Percentiles rank a stretch among this genome's conserved stretches.
Evolutionary conservation across 805 yeast genomes (phyloP).

Genomic region (Monosporozyma solicola): DNA sequence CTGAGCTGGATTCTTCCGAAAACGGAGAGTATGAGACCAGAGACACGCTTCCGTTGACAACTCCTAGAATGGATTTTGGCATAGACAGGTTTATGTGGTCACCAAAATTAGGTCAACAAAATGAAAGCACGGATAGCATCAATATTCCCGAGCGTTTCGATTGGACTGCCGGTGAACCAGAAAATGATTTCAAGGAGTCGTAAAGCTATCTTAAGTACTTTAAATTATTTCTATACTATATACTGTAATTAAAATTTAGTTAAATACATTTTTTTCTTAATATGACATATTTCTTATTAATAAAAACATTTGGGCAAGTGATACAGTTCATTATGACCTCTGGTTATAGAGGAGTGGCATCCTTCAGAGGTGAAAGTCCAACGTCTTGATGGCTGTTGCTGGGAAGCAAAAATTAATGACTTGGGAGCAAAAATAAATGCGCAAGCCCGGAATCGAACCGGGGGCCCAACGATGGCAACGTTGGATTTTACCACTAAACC

Average conservation of each 20-base stretch:
- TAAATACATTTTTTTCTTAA: not conserved
- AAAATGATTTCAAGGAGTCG: not conserved
- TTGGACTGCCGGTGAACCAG: not conserved
- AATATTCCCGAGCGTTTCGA: not conserved
- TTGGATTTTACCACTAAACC: constrained; percentile 2
- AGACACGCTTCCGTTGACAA: constrained; percentile 3
- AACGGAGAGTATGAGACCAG: not conserved
- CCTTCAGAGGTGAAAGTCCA: no score
- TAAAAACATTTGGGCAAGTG: no score
- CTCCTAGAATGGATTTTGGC: constrained; percentile 23
- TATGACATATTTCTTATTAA: no score
- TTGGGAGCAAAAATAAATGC: not conserved
- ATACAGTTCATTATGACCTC: no score
- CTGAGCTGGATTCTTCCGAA: not conserved
- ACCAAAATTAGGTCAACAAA: constrained; percentile 8
- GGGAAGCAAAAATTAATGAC: not conserved
- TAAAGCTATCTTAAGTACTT: not conserved
- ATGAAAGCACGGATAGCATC: not conserved
- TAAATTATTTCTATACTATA: not conserved
- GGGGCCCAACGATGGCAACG: constrained; percentile 2
- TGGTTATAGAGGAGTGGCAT: no score
- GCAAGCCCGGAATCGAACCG: constrained; percentile 2
- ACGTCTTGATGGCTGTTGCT: no score
- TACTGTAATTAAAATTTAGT: no score
- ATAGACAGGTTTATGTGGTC: constrained; percentile 26